Percentiles rank a stretch among this genome's conserved stretches.
phyloP scores from a whole-genome alignment of 2,329 filamentous ascomycete genomes.

The Hymenoscyphus infarciens region DNA sequence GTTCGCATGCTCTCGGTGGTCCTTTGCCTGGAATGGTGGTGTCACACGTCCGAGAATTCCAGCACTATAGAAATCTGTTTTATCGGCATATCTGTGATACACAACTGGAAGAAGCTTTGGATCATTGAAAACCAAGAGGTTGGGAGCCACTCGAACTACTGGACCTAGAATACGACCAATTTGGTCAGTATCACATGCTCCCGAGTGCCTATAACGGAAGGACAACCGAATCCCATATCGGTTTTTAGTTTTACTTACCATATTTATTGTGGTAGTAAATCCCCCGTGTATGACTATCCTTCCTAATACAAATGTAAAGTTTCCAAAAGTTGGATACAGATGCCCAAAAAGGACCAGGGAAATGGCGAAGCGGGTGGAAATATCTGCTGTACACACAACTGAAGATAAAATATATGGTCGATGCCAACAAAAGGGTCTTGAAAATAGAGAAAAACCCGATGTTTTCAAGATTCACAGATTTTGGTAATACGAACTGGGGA shows the following conservation, averaged over 20 bases:
- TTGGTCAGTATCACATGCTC: neutral
- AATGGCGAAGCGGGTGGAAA: neutral
- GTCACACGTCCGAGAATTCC: neutral
- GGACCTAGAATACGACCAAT: neutral
- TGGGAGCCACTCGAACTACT: neutral
- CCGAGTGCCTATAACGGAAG: too few species aligned
- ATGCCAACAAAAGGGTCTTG: neutral
- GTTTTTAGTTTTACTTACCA: neutral
- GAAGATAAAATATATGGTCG: neutral
- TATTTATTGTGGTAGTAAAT: neutral
- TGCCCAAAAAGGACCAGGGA: neutral
- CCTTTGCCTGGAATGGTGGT: neutral
- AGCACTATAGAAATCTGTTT: conserved; percentile 1
- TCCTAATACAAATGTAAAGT: neutral
- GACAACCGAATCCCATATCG: too few species aligned
- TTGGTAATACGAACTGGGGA: too few species aligned
- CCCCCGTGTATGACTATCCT: neutral
- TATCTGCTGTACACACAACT: neutral
- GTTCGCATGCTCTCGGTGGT: neutral
- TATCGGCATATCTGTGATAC: neutral
- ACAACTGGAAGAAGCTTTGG: neutral
- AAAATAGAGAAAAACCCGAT: neutral
- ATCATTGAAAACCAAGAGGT: neutral
- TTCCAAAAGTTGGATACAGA: neutral
- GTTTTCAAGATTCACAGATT: too few species aligned